Base-by-base conservation (phyloP, 2,329 filamentous ascomycete genomes). In the Penicillium brevicompactum region DNA sequence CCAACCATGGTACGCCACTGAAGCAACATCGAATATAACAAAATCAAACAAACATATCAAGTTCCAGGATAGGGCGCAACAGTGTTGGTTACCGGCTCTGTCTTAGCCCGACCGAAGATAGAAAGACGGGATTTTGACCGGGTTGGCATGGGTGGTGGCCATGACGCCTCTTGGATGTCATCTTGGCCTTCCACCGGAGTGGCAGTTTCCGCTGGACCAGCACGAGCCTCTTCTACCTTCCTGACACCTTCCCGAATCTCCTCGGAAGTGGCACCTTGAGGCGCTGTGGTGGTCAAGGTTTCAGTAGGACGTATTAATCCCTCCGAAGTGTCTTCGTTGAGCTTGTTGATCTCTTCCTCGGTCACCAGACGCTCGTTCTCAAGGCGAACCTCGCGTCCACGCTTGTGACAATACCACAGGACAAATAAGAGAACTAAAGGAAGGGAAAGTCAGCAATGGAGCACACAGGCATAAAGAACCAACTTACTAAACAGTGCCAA, bases 391-490 rank as follows among this genome's bases (percentile, higher is more conserved):
- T 99, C 93, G 43, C 86, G 86, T 38, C 94, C 94, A 51, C 94
- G 89, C 79, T 97, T 97, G 76, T 97, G 89, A 77, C 92, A 97
- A 77, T 97, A 99, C 92, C 93, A 99, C 66, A 97, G 87, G 43
- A 96, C 91, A 70, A 96, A 94, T 53, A 99, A 83, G 14, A 97
- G 82, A 51, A 97, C 90, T 90, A 53, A n/a, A 32, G 31, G 7
- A 30, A 16, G 21, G 34, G 1, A 38, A 30, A 27, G n/a, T 59
- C 18, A 54, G 48, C 32, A 27, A 43, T 8, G 2, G 1, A 5
- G 4, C 11, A 34, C 5, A 22, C 14, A 11, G 7, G 18, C 14
- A 7, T 11, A 42, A 13, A 27, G 1, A 14, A 9, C 7, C 21
- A 9, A 81, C 88, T 81, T 82, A 93, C 91, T 80, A 68, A 95